A percentile compares a stretch with the other conserved stretches of the same genome.
These are phyloP conservation scores for Geopyxis carbonaria DNA, from an alignment of 495 filamentous ascomycete species.

Conservation along the genomic window DNA sequence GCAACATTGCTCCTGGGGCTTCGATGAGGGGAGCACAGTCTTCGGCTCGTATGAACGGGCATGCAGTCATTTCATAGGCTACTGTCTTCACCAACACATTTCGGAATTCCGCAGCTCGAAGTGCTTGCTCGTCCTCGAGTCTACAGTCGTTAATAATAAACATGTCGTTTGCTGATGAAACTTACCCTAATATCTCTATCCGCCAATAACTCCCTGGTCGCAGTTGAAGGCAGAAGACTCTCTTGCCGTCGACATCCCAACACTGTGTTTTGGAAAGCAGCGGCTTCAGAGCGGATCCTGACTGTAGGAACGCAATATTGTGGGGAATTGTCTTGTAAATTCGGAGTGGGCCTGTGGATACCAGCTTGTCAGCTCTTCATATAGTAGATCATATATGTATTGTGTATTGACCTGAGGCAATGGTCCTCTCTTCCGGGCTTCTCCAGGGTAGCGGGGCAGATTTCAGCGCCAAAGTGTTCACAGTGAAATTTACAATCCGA, in stretches of 20 bases:
- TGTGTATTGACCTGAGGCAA: constrained; percentile 19
- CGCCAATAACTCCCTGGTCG: constrained; percentile 24
- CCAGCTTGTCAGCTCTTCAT: neutral
- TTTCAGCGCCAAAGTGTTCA: constrained; percentile 1
- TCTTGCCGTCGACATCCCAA: constrained; percentile 22
- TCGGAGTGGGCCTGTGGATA: constrained; percentile 16
- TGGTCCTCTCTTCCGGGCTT: constrained; percentile 20
- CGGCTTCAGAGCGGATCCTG: constrained; percentile 18
- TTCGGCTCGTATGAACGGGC: constrained; percentile 17
- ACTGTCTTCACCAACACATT: constrained; percentile 15
- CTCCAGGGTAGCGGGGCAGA: constrained; percentile 19
- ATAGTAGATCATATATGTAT: neutral
- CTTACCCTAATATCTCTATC: constrained; percentile 23
- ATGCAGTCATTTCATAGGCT: constrained; percentile 21
- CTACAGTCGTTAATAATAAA: constrained; percentile 6
- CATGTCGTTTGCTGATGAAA: neutral
- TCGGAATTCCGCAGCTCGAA: constrained; percentile 19
- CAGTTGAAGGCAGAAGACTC: constrained; percentile 20
- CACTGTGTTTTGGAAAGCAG: constrained; percentile 21
- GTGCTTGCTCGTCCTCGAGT: constrained; percentile 11
- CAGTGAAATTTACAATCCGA: constrained; percentile 19
- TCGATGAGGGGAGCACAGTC: constrained; percentile 8
- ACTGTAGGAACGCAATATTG: constrained; percentile 23
- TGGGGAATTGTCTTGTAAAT: constrained; percentile 25
- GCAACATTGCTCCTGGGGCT: constrained; percentile 10